These are phyloP conservation scores for Alternaria burnsii DNA, from an alignment of 2,329 filamentous ascomycete species.

Conservation along the genomic window DNA sequence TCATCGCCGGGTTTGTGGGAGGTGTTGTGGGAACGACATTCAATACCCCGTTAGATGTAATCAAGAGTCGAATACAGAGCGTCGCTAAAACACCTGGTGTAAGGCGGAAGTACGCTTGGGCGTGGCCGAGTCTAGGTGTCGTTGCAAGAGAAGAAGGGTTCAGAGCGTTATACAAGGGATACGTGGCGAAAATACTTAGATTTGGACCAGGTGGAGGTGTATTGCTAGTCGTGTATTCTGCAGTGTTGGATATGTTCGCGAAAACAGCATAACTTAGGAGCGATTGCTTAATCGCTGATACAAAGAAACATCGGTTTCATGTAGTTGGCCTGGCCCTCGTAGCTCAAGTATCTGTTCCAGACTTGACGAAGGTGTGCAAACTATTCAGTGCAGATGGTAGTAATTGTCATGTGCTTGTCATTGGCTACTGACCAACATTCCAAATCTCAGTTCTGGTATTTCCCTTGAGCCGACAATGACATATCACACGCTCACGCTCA, in stretches of 20 bases:
- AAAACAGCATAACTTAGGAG: constrained; percentile 23
- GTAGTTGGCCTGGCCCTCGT: neutral
- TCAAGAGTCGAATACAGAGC: constrained; percentile 45
- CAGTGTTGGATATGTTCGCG: constrained; percentile 33
- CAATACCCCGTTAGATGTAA: constrained; percentile 44
- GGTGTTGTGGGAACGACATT: constrained; percentile 42
- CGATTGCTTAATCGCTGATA: neutral
- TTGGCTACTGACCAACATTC: neutral
- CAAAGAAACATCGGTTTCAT: neutral
- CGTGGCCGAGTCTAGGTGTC: constrained; percentile 39
- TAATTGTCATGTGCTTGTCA: neutral
- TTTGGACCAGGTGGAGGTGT: constrained; percentile 44
- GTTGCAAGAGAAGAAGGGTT: constrained; percentile 41
- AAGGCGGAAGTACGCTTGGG: constrained; percentile 41
- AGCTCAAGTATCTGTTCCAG: neutral
- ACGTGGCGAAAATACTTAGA: constrained; percentile 42
- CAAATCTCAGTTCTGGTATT: neutral
- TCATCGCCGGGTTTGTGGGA: constrained; percentile 41
- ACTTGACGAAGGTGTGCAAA: neutral
- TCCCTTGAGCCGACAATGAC: neutral
- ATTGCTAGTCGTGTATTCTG: constrained; percentile 41
- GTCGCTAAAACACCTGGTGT: constrained; percentile 38
- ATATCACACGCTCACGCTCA: neutral
- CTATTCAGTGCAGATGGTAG: neutral
- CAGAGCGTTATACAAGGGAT: constrained; percentile 42